Conservation (phyloP, 2,329 filamentous ascomycete genomes). For the Hypocrella siamensis region DNA sequence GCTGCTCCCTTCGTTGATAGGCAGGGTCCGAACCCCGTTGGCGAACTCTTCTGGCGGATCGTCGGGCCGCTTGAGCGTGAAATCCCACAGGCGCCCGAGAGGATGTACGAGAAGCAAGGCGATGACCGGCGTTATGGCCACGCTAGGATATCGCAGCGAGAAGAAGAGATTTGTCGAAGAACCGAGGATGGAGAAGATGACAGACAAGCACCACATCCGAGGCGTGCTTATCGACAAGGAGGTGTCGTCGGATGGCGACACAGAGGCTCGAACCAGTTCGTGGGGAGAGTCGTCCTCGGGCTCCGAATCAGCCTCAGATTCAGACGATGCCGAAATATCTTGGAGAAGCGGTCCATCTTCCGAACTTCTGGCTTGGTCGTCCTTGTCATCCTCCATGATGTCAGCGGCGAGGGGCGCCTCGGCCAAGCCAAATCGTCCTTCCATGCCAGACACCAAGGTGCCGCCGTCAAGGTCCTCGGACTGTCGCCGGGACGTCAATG, state of each 20-base stretch:
- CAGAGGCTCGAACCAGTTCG: slow-evolving; percentile 65
- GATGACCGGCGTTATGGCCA: slow-evolving; percentile 80
- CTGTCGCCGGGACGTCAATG: slow-evolving; percentile 14
- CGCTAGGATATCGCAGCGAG: slow-evolving; percentile 77
- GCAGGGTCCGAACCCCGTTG: slow-evolving; percentile 26
- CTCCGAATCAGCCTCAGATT: slow-evolving; percentile 27
- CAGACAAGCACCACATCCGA: slow-evolving; percentile 73
- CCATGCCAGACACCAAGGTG: slow-evolving; percentile 34
- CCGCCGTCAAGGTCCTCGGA: slow-evolving; percentile 36
- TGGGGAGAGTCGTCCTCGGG: slow-evolving; percentile 59
- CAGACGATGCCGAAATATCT: slow-evolving; percentile 14
- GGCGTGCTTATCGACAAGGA: slow-evolving; percentile 74
- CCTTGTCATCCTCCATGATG: slow-evolving; percentile 25
- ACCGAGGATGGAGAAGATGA: slow-evolving; percentile 64
- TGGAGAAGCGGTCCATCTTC: slow-evolving; percentile 20
- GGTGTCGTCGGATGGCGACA: slow-evolving; percentile 59
- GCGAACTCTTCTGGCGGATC: slow-evolving; percentile 32
- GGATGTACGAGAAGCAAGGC: slow-evolving; percentile 74
- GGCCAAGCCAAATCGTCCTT: slow-evolving; percentile 35
- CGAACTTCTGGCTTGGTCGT: slow-evolving; percentile 16
- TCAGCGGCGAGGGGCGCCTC: slow-evolving; percentile 30
- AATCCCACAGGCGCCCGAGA: slow-evolving; percentile 67
- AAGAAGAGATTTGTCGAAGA: slow-evolving; percentile 82
- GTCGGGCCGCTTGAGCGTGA: slow-evolving; percentile 46
- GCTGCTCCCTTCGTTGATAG: slow-evolving; percentile 7